Conservation (phyloP, 768 basidiomycete species). For the Artomyces pyxidatus region DNA sequence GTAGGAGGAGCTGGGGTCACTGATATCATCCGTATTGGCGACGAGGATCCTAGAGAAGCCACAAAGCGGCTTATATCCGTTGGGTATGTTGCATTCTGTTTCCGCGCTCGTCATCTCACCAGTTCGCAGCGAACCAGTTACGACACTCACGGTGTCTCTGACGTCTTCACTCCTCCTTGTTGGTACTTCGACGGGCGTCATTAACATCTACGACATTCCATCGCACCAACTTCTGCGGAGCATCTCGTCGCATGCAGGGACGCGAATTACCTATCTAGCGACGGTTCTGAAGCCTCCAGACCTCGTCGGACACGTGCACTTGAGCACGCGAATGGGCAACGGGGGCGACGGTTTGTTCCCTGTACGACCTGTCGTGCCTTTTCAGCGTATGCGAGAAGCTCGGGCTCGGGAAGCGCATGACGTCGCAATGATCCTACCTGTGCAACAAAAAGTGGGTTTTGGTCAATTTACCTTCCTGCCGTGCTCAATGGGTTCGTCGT, state of each 20-base stretch:
- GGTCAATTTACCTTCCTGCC: neutral
- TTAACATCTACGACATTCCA: conserved; percentile 80
- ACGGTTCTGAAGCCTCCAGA: conserved; percentile 85
- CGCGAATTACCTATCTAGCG: conserved; percentile 62
- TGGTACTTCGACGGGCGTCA: conserved; percentile 64
- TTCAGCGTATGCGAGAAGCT: conserved; percentile 65
- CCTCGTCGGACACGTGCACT: conserved; percentile 70
- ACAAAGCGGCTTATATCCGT: conserved; percentile 62
- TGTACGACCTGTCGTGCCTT: conserved; percentile 55
- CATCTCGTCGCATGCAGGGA: conserved; percentile 61
- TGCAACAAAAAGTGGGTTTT: conserved; percentile 33
- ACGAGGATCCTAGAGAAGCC: conserved; percentile 36
- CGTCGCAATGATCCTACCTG: conserved; percentile 52
- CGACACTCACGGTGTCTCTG: conserved; percentile 66
- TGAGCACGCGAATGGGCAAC: conserved; percentile 44
- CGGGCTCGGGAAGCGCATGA: conserved; percentile 66
- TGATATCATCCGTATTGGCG: conserved; percentile 64
- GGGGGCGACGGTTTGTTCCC: conserved; percentile 47
- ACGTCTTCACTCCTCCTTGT: conserved; percentile 74
- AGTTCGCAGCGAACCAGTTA: conserved; percentile 58
- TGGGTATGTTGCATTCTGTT: conserved; percentile 37
- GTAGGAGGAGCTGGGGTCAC: conserved; percentile 65
- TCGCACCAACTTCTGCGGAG: conserved; percentile 87
- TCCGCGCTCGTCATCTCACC: conserved; percentile 3
- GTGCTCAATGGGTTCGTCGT: conserved; percentile 1